These are phyloP conservation scores for Solanum hybrid DNA, from an alignment of 305 asterid genomes.

Conservation along the genomic window DNA sequence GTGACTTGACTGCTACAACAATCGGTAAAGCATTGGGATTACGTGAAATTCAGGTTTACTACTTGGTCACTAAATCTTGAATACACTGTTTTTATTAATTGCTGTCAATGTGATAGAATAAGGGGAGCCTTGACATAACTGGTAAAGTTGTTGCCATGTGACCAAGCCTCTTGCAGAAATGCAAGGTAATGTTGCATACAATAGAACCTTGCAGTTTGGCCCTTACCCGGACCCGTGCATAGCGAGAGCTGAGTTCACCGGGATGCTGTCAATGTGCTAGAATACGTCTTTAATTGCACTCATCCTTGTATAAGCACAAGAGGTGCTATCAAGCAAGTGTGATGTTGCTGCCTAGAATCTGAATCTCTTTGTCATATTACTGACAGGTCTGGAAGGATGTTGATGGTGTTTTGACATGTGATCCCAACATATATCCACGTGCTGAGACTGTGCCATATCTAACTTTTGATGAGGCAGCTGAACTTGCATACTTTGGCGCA, in stretches of 20 bases:
- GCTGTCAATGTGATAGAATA: neutral
- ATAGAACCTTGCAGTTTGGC: neutral
- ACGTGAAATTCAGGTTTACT: conserved; percentile 83
- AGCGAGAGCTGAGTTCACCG: neutral
- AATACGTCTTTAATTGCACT: neutral
- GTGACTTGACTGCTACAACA: conserved; percentile 97
- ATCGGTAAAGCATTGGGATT: conserved; percentile 89
- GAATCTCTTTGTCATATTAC: neutral
- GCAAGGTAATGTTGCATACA: neutral
- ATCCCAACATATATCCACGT: conserved; percentile 59
- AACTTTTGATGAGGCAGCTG: conserved; percentile 97
- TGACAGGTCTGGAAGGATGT: conserved; percentile 96
- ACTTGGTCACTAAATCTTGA: neutral
- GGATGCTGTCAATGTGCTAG: neutral
- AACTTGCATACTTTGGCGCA: conserved; percentile 97
- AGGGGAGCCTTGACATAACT: neutral
- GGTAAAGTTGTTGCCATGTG: neutral
- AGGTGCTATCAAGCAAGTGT: neutral
- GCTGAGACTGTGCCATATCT: conserved; percentile 82
- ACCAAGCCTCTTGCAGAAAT: neutral
- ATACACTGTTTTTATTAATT: neutral
- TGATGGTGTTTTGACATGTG: conserved; percentile 96
- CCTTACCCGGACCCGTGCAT: rapidly evolving
- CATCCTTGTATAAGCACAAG: neutral
- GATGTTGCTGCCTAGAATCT: neutral